phyloP scores from a whole-genome alignment of 2,329 filamentous ascomycete species.

The Neonectria faginata region DNA sequence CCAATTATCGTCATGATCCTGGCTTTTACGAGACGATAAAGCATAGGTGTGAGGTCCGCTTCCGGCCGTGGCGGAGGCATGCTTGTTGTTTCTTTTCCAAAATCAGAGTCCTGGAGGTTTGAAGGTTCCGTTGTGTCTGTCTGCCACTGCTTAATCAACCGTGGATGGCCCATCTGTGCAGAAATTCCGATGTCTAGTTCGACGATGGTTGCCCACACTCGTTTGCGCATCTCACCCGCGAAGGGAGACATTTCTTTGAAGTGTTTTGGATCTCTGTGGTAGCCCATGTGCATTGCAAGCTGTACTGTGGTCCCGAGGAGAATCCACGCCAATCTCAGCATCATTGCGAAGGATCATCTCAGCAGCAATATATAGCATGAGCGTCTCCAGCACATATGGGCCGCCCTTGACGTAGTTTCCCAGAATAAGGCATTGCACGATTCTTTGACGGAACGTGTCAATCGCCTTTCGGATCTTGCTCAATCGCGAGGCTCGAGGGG shows the following conservation, averaged over 20 bases:
- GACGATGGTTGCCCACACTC: conserved; percentile 56
- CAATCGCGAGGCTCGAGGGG: not conserved
- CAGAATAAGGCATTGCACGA: conserved; percentile 51
- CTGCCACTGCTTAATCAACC: conserved; percentile 54
- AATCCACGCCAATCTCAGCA: no score
- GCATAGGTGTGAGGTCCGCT: conserved; percentile 44
- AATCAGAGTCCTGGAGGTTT: conserved; percentile 59
- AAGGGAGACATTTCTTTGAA: no score
- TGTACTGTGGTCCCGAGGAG: no score
- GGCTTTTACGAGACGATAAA: conserved; percentile 29
- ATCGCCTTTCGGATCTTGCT: not conserved
- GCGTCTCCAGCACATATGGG: conserved; percentile 50
- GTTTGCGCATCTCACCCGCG: conserved; percentile 57
- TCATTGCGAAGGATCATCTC: no score
- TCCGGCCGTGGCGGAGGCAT: conserved; percentile 52
- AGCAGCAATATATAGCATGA: no score
- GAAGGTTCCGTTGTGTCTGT: conserved; percentile 56
- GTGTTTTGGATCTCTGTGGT: no score
- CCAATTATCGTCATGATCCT: conserved; percentile 44
- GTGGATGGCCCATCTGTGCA: conserved; percentile 59
- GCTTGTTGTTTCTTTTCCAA: conserved; percentile 48
- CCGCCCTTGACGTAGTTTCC: conserved; percentile 58
- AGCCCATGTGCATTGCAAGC: no score
- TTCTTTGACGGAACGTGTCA: not conserved
- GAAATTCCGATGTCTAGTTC: conserved; percentile 58